Evolutionary conservation across 116 monocot genomes (phyloP), one percentile per base, ranked within the genome.

Genomic region (Dioscorea cayenensis): DNA sequence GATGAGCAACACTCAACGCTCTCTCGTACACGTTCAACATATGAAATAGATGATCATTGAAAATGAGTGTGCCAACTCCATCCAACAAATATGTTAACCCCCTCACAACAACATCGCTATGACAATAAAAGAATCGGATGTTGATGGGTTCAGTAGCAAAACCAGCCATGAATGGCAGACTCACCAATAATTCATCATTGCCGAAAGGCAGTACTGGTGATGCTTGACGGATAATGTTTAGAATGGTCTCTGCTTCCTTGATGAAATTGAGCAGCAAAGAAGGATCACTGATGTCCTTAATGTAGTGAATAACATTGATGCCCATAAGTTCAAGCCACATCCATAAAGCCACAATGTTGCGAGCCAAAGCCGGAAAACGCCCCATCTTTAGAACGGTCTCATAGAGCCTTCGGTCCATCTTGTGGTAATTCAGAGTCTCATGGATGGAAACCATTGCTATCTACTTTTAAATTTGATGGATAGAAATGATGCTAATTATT

Each of bases 211-310:
- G 70, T 0, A 64, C 65, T 1, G 66, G 78, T 7, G 43, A 29
- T 17, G 68, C 73, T 48, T 73, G 73, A 16, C 72, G 73, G 61
- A 79, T 27, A 29, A 60, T 38, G 49, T 71, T 70, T n/a, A 80
- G 80, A 3, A 80, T 75, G 37, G 71, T 65, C 70, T 75, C 75
- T 43, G 71, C 80, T 43, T 80, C 80, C 5, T 58, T n/a, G 13
- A 65, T 28, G 48, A 51, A 65, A 13, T 27, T 55, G 59, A 28
- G 14, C 32, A 71, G 2, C 5, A 52, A 3, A 9, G 19, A 4
- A 23, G 20, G n/a, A 14, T 61, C 67, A 32, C 22, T 36, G 60
- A 36, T 29, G 14, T 37, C 13, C 4, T 20, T 5, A 19, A 62
- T 3, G 22, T 13, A 32, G 8, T 21, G 20, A 19, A 70, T 51